Evolutionary conservation across 352 stramenopile species (phyloP), one percentile per base, ranked within the genome.

Genomic region (Pythium periplocum): DNA sequence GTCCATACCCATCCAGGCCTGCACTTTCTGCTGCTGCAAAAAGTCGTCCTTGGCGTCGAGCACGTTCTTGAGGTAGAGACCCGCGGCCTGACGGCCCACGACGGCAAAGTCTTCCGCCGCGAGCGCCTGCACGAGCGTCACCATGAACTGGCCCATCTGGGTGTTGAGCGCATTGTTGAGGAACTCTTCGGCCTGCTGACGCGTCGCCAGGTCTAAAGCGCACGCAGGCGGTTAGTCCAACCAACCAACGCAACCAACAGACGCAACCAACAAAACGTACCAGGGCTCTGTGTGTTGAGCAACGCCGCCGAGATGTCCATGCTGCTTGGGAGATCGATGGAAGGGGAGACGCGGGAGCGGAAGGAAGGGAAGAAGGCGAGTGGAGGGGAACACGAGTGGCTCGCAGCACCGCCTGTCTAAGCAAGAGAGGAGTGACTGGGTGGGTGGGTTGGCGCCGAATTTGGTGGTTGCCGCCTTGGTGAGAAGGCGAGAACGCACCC

Each of bases 21-120:
- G 68, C 45, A 86, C 78, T 55, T 93, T 93, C 54, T 90, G 80
- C 57, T 81, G 64, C 61, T 90, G 83, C n/a, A 93, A 60, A 32
- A 62, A 75, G 51, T 88, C 78, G 63, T 93, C 81, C 66, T 93
- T 93, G 48, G 83, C 83, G 57, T 91, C 83, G 55, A 93, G 63
- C 46, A 93, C 78, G 61, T 93, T 93, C 69, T 93, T 93, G 17
- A 93, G 65, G 66, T 91, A 93, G 8, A 93, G 53, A n/a, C 83
- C 83, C 11, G 83, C 83, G 41, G 79, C 79, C 52, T 93, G 83
- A 36, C 83, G 80, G 8, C 83, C 83, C 12, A 87, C 74, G 9
- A 86, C 76, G 8, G 75, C 73, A 55, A 93, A 93, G 39, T 93
- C 83, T 51, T 90, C 80, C 10, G 80, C 68, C 8, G 76, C 78